Base-by-base conservation (phyloP, 345 rosid species). In the Rhodamnia rubescens region DNA sequence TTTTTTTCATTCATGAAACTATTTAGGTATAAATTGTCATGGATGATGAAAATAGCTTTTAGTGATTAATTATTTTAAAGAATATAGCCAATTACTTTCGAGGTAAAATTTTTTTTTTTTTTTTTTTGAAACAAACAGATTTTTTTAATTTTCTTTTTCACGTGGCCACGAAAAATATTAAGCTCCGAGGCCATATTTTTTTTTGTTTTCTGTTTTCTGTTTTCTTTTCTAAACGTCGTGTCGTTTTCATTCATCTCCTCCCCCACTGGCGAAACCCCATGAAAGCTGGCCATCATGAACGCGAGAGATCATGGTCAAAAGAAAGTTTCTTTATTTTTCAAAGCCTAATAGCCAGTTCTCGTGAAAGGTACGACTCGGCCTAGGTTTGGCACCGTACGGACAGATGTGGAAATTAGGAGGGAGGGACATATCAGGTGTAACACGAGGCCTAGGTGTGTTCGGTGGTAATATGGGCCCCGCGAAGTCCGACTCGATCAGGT, bases 401-500 rank as follows among this genome's bases (percentile, higher is more conserved):
- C 55, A 4, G 54, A 58, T 74, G n/a, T 82, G 55, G 55, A 53
- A 53, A 53, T 6, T 15, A 15, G 20, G 54, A 15, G 54, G 55
- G 21, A 10, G 20, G 21, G 21, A 53, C 55, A 53, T 18, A 53
- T 53, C 55, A 18, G 24, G 57, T 2, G 9, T 54, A 32, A 32
- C 78, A 4, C 1, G 47, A 69, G 78, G 78, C 78, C 57, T 69
- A 8, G 12, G 78, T 9, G 52, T 11, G 21, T 18, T 69, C 2
- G 78, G 47, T 36, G 78, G 78, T 18, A 40, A 8, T 4, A 22
- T 18, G 47, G 47, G 26, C 53, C n/a, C 27, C 27, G n/a, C 18
- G 1, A 5, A 14, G 18, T n/a, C 40, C 80, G 3, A 4, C 7
- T 9, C 7, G 2, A 11, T 36, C 3, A 0, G 4, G 7, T 9